A percentile compares a stretch with the other conserved stretches of the same genome.
These are phyloP conservation scores for Punctularia strigosozonata DNA, from an alignment of 768 basidiomycete genomes.

Conservation along the genomic window DNA sequence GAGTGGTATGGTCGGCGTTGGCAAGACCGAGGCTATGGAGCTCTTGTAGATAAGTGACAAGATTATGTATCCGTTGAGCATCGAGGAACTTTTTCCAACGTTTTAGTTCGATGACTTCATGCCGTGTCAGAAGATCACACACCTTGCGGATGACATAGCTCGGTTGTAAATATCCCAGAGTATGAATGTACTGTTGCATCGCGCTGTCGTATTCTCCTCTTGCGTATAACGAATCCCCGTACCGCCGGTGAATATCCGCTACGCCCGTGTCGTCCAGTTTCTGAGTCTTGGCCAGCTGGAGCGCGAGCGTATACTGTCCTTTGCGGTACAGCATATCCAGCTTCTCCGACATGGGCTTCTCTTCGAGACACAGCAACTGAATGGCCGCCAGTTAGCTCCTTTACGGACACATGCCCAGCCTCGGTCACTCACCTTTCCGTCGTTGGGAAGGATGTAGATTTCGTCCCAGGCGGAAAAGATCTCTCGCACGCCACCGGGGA, in stretches of 20 bases:
- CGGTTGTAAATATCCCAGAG: slow-evolving; percentile 80
- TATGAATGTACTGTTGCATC: slow-evolving; percentile 86
- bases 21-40: slow-evolving; percentile 83
- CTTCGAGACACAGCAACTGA: slow-evolving; percentile 53
- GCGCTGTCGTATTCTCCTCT: slow-evolving; percentile 91
- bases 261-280: slow-evolving; percentile 60
- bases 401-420: not conserved
- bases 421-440: slow-evolving; percentile 49
- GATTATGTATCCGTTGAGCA: slow-evolving; percentile 89
- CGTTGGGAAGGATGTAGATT: slow-evolving; percentile 67
- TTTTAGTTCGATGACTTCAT: slow-evolving; percentile 3
- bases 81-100: slow-evolving; percentile 67
- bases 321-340: slow-evolving; percentile 77
- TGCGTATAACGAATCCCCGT: slow-evolving; percentile 83
- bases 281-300: slow-evolving; percentile 75
- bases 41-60: slow-evolving; percentile 93
- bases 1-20: slow-evolving; percentile 92
- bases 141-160: slow-evolving; percentile 98
- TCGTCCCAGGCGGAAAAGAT: slow-evolving; percentile 75
- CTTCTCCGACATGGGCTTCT: slow-evolving; percentile 77
- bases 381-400: not conserved
- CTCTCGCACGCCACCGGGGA: slow-evolving; percentile 73
- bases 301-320: slow-evolving; percentile 66
- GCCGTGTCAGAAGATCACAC: slow-evolving; percentile 4
- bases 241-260: slow-evolving; percentile 82